Percentiles rank a stretch among this genome's conserved stretches.
Evolutionary conservation across 352 stramenopile genomes (phyloP).

Genomic region (Phytophthora tubulina): DNA sequence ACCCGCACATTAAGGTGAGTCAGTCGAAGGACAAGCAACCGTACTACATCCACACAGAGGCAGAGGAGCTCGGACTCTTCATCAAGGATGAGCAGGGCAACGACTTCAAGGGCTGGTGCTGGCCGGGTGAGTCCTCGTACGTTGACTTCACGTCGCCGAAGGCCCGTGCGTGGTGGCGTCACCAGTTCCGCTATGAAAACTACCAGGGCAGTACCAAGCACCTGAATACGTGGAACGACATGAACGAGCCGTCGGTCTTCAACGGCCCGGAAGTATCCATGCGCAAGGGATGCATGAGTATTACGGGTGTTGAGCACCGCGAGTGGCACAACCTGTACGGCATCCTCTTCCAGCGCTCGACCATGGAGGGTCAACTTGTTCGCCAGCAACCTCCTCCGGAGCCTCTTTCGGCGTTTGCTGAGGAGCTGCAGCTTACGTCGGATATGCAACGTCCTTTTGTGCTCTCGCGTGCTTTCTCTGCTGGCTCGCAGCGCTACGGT

Average conservation of each 20-base stretch:
- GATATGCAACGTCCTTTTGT: constrained; percentile 96
- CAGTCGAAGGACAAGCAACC: constrained; percentile 77
- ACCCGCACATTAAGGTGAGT: constrained; percentile 98
- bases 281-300: constrained; percentile 94
- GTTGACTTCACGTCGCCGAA: constrained; percentile 96
- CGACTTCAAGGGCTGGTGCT: constrained; percentile 99
- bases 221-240: constrained; percentile 99
- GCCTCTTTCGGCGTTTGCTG: constrained; percentile 52
- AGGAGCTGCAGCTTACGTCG: constrained; percentile 47
- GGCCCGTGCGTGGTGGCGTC: constrained; percentile 97
- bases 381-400: constrained; percentile 66
- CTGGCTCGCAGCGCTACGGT: constrained; percentile 97
- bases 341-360: constrained; percentile 98
- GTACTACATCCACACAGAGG: constrained; percentile 94
- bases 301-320: constrained; percentile 96
- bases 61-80: constrained; percentile 92
- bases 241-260: constrained; percentile 99
- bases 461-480: constrained; percentile 97
- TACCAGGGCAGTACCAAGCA: constrained; percentile 94
- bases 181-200: constrained; percentile 96
- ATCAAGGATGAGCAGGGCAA: constrained; percentile 97
- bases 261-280: constrained; percentile 99
- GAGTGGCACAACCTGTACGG: constrained; percentile 99
- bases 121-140: constrained; percentile 98
- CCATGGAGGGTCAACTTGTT: constrained; percentile 92